Evolutionary conservation across 176 grass and related monocot genomes (phyloP).

Genomic region (sorghum (Sorghum bicolor)): DNA sequence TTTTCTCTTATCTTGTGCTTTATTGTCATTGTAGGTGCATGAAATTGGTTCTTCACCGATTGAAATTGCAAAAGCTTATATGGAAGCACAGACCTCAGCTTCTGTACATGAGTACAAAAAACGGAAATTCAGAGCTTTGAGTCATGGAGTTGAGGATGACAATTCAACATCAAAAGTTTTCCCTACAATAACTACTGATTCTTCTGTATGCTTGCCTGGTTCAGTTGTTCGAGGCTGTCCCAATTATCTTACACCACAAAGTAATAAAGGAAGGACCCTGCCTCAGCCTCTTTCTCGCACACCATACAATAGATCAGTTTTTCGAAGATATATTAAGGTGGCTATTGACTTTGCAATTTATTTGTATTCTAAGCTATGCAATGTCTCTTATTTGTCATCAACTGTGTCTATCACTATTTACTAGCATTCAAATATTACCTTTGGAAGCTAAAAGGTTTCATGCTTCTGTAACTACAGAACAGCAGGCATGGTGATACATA

Average conservation of each 20-base stretch:
- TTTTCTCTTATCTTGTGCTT: slow-evolving; percentile 21
- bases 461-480: slow-evolving; percentile 28
- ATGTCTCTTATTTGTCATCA: neutral
- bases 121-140: slow-evolving; percentile 40
- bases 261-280: slow-evolving; percentile 39
- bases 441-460: neutral
- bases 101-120: slow-evolving; percentile 38
- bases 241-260: slow-evolving; percentile 52
- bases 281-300: slow-evolving; percentile 17
- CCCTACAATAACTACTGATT: slow-evolving; percentile 29
- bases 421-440: neutral
- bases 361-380: slow-evolving; percentile 21
- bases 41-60: slow-evolving; percentile 50
- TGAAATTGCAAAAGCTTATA: slow-evolving; percentile 76
- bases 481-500: slow-evolving; percentile 9
- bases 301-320: slow-evolving; percentile 49
- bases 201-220: slow-evolving; percentile 45
- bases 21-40: slow-evolving; percentile 41
- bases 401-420: neutral
- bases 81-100: slow-evolving; percentile 44
- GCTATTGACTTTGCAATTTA: neutral
- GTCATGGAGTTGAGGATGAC: slow-evolving; percentile 36
- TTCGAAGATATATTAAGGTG: slow-evolving; percentile 43
- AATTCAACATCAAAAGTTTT: slow-evolving; percentile 20
- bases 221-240: slow-evolving; percentile 33